These are phyloP conservation scores for Urochloa ruziziensis DNA, from an alignment of 176 grass and related monocot species.

Conservation along the genomic window DNA sequence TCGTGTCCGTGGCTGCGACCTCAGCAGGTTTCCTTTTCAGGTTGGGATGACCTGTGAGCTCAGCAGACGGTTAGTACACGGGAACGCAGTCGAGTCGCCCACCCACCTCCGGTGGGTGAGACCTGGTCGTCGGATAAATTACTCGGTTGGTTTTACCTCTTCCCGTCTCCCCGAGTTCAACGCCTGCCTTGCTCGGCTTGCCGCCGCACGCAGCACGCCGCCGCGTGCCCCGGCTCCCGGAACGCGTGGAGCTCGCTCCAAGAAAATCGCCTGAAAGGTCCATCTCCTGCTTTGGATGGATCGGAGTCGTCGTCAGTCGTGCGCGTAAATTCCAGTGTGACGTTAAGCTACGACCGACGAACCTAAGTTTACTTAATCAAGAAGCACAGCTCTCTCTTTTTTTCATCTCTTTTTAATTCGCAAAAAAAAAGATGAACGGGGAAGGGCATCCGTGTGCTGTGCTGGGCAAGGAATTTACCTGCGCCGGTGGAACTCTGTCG, in stretches of 20 bases:
- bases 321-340: neutral
- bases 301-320: too few relatives aligned
- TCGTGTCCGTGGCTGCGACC: too few relatives aligned
- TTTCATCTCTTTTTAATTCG: neutral
- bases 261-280: neutral
- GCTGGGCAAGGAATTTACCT: neutral
- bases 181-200: neutral
- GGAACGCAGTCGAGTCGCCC: too few relatives aligned
- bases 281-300: too few relatives aligned
- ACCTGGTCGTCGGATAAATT: too few relatives aligned
- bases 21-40: too few relatives aligned
- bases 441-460: neutral
- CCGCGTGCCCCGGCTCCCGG: neutral
- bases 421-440: neutral
- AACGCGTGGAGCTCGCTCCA: neutral
- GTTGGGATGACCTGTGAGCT: too few relatives aligned
- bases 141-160: too few relatives aligned
- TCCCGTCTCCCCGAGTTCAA: neutral
- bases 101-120: too few relatives aligned
- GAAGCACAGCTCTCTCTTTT: neutral
- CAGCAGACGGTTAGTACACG: too few relatives aligned
- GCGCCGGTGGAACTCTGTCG: neutral
- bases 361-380: too few relatives aligned
- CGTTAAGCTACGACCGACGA: neutral
- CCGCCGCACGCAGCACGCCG: neutral